Evolutionary conservation across 1,284 basidiomycete genomes (phyloP).

Genomic region (Cryptococcus sp.): DNA sequence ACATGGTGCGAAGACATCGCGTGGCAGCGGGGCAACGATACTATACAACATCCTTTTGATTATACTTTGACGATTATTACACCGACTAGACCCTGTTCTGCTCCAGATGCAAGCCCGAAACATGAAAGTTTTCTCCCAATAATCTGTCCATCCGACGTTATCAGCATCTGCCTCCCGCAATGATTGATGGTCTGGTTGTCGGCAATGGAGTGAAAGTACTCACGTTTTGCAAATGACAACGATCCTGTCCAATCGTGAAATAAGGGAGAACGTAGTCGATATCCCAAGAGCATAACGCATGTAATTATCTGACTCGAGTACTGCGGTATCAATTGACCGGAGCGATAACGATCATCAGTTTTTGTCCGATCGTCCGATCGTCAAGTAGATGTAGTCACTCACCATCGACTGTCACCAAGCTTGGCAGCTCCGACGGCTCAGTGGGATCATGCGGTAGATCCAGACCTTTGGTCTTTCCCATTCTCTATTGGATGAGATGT

Average conservation of each 20-base stretch:
- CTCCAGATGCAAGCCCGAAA: constrained; percentile 34
- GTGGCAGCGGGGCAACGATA: too few species aligned
- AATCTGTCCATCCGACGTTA: constrained; percentile 24
- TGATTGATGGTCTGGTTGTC: not conserved
- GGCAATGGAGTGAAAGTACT: constrained; percentile 3
- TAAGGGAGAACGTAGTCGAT: constrained; percentile 48
- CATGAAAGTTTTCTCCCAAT: constrained; percentile 49
- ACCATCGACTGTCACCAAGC: constrained; percentile 48
- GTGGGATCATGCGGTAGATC: constrained; percentile 41
- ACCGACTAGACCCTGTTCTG: constrained; percentile 5
- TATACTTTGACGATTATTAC: too few species aligned
- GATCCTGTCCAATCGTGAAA: constrained; percentile 44
- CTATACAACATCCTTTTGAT: too few species aligned
- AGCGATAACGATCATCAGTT: not conserved
- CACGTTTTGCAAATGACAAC: constrained; percentile 50
- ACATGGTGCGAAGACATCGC: too few species aligned
- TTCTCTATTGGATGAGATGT: constrained; percentile 17
- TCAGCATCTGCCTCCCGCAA: not conserved
- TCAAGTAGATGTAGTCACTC: constrained; percentile 1
- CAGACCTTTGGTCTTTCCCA: constrained; percentile 41
- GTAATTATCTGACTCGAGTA: constrained; percentile 48
- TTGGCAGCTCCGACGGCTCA: constrained; percentile 40
- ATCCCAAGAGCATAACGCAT: constrained; percentile 51
- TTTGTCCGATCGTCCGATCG: too few species aligned
- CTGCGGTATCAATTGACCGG: constrained; percentile 9